These are phyloP conservation scores for Blastobotrys persicus DNA, from an alignment of 1,139 yeast species.

Conservation along the genomic window DNA sequence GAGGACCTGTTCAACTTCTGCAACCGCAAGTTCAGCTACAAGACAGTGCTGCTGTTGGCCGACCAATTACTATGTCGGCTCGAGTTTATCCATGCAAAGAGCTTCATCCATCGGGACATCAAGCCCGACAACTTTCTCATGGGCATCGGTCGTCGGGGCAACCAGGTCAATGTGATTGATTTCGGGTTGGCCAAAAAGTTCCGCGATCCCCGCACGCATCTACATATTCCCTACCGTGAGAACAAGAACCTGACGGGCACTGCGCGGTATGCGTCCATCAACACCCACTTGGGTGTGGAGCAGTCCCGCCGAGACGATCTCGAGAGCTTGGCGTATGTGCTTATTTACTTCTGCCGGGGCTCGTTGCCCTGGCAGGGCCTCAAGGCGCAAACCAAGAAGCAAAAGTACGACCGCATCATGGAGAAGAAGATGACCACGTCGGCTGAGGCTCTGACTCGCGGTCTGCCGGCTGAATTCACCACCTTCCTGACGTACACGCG, in stretches of 20 bases:
- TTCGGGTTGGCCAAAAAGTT: slow-evolving; percentile 96
- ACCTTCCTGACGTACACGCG: slow-evolving; percentile 87
- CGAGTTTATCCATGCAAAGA: slow-evolving; percentile 92
- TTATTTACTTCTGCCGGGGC: slow-evolving; percentile 92
- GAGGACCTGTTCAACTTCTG: slow-evolving; percentile 96
- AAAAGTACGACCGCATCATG: slow-evolving; percentile 94
- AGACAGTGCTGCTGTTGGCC: slow-evolving; percentile 88
- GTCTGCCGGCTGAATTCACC: slow-evolving; percentile 86
- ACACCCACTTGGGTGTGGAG: slow-evolving; percentile 95
- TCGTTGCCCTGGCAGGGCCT: slow-evolving; percentile 98
- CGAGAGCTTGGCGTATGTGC: slow-evolving; percentile 92
- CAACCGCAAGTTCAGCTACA: slow-evolving; percentile 86
- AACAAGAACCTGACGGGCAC: slow-evolving; percentile 96
- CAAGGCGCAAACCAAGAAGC: slow-evolving; percentile 95
- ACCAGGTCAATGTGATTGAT: slow-evolving; percentile 93
- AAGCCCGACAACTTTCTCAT: slow-evolving; percentile 96
- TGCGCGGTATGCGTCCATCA: slow-evolving; percentile 92
- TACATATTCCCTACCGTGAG: slow-evolving; percentile 85
- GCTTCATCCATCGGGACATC: slow-evolving; percentile 83
- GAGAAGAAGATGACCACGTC: slow-evolving; percentile 95
- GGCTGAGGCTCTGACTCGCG: slow-evolving; percentile 83
- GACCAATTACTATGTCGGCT: slow-evolving; percentile 93
- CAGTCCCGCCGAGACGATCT: slow-evolving; percentile 96
- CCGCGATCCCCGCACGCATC: slow-evolving; percentile 92
- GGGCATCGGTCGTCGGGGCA: slow-evolving; percentile 95